Evolutionary conservation across 768 basidiomycete species (phyloP).

Genomic region (Gloeopeniophorella convolvens): DNA sequence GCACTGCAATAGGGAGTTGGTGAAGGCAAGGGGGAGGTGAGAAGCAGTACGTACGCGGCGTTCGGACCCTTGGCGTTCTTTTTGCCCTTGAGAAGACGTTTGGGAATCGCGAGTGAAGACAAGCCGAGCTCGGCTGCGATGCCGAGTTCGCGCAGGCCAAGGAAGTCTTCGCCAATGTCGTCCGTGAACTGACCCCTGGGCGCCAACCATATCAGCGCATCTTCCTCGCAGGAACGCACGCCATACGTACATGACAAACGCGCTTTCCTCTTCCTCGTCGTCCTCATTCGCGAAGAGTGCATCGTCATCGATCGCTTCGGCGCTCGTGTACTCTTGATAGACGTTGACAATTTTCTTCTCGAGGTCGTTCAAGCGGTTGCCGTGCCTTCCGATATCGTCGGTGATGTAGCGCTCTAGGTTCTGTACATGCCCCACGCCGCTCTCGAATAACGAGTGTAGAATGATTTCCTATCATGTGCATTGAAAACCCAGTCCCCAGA

Average conservation of each 20-base stretch:
- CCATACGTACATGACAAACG: constrained; percentile 54
- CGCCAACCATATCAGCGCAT: constrained; percentile 2
- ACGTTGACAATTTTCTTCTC: constrained; percentile 83
- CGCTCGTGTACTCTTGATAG: constrained; percentile 57
- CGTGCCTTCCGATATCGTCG: constrained; percentile 84
- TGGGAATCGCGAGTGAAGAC: constrained; percentile 71
- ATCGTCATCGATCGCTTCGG: constrained; percentile 56
- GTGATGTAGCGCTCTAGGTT: constrained; percentile 83
- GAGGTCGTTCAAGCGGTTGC: constrained; percentile 65
- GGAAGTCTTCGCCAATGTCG: constrained; percentile 85
- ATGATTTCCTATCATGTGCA: constrained; percentile 78
- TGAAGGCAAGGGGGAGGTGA: neutral
- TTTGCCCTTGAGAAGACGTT: constrained; percentile 60
- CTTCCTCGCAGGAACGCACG: neutral
- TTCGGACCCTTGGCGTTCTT: constrained; percentile 31
- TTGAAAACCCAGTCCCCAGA: neutral
- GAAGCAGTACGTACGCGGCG: constrained; percentile 41
- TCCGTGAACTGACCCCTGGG: constrained; percentile 81
- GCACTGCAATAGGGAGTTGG: constrained; percentile 32
- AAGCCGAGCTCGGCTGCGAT: constrained; percentile 83
- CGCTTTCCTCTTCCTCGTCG: constrained; percentile 59
- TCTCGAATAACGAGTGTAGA: constrained; percentile 85
- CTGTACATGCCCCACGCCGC: constrained; percentile 68
- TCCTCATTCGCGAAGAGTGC: constrained; percentile 45
- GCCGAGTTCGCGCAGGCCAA: constrained; percentile 82